Conservation (phyloP, 164 flowering plant genomes). For the Macadamia tetraphylla region DNA sequence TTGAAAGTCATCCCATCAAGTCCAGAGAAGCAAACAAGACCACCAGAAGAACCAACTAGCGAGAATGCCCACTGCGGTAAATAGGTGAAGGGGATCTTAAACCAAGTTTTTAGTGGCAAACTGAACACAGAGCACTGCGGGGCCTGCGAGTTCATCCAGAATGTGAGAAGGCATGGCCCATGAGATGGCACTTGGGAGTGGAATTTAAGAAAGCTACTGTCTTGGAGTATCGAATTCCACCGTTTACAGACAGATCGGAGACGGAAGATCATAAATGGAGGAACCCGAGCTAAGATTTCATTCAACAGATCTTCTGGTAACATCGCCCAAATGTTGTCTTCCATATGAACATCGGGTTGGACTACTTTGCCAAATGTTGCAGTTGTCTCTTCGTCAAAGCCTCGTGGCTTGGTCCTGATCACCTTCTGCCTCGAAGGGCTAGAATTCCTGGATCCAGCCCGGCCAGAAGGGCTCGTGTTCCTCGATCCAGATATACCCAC, state of each 20-base stretch:
- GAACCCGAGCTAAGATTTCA: slow-evolving; percentile 85
- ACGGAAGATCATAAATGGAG: slow-evolving; percentile 86
- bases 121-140: slow-evolving; percentile 86
- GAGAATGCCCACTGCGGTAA: slow-evolving; percentile 85
- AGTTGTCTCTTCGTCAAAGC: slow-evolving; percentile 82
- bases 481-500: slow-evolving; percentile 44
- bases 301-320: slow-evolving; percentile 86
- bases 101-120: slow-evolving; percentile 84
- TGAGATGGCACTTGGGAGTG: slow-evolving; percentile 85
- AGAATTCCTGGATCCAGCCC: slow-evolving; percentile 67
- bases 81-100: slow-evolving; percentile 70
- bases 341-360: slow-evolving; percentile 80
- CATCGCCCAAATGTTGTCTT: slow-evolving; percentile 90
- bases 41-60: slow-evolving; percentile 92
- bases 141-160: slow-evolving; percentile 69
- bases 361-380: slow-evolving; percentile 53
- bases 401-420: slow-evolving; percentile 84
- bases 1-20: slow-evolving; percentile 71
- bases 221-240: slow-evolving; percentile 86
- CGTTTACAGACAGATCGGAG: slow-evolving; percentile 81
- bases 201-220: slow-evolving; percentile 69
- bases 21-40: slow-evolving; percentile 89
- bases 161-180: slow-evolving; percentile 85
- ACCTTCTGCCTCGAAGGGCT: slow-evolving; percentile 36
- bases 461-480: slow-evolving; percentile 64